These are phyloP conservation scores for Hypoxylon sp. DNA, from an alignment of 2,329 filamentous ascomycete species.

Conservation along the genomic window DNA sequence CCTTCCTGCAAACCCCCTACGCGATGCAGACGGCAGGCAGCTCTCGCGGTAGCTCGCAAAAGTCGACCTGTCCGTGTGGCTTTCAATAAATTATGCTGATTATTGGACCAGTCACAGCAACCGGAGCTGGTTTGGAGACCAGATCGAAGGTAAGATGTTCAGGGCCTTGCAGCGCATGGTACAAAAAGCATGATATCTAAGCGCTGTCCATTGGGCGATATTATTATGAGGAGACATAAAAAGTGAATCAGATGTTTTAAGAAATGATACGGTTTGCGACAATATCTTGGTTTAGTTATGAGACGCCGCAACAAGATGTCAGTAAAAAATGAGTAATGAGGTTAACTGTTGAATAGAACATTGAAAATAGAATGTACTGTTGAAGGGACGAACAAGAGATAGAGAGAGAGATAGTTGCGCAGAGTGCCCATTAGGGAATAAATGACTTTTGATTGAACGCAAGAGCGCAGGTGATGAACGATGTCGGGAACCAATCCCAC, in stretches of 20 bases:
- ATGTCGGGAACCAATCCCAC: slow-evolving; percentile 22
- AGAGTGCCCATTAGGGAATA: slow-evolving; percentile 10
- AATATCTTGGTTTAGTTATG: slow-evolving; percentile 18
- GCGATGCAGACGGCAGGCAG: slow-evolving; percentile 41
- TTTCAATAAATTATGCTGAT: slow-evolving; percentile 27
- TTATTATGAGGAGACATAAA: slow-evolving; percentile 22
- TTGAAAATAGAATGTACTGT: background rate
- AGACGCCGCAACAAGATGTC: slow-evolving; percentile 1
- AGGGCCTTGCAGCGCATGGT: slow-evolving; percentile 38
- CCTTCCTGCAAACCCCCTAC: slow-evolving; percentile 41
- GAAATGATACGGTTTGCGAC: slow-evolving; percentile 32
- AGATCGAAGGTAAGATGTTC: slow-evolving; percentile 36
- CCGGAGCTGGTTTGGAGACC: slow-evolving; percentile 33
- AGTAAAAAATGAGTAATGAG: background rate
- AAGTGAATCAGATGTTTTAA: slow-evolving; percentile 22
- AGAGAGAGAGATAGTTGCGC: background rate
- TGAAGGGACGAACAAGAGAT: background rate
- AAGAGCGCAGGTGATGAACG: slow-evolving; percentile 18
- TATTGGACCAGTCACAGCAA: slow-evolving; percentile 45
- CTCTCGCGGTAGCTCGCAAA: slow-evolving; percentile 30
- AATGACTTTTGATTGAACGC: slow-evolving; percentile 24
- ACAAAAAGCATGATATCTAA: slow-evolving; percentile 33
- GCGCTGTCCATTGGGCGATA: slow-evolving; percentile 32
- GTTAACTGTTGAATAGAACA: background rate
- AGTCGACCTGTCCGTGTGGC: slow-evolving; percentile 23